A percentile compares a stretch with the other conserved stretches of the same genome.
Conservation (phyloP, 2,329 filamentous ascomycete genomes). For the Trichoderma harzianum region DNA sequence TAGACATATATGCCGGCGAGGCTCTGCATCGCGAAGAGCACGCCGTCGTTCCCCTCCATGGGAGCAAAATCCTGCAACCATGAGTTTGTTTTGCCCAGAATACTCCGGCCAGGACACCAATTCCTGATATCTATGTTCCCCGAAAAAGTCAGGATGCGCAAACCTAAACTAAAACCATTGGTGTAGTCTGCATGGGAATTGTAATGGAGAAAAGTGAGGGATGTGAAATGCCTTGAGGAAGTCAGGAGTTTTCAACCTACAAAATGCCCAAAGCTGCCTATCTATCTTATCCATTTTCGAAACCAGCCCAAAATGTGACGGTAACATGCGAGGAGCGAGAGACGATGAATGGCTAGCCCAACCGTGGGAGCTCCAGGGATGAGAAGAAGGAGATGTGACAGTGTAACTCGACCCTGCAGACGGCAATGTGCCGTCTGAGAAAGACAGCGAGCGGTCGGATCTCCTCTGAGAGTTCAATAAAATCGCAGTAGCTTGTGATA, state of each 20-base stretch:
- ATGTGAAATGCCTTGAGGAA: not conserved
- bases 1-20: conserved; percentile 41
- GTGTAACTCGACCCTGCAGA: not conserved
- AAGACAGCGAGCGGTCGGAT: not conserved
- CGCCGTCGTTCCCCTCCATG: conserved; percentile 36
- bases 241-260: conserved; percentile 26
- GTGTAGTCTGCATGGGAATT: not conserved
- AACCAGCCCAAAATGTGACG: conserved; percentile 32
- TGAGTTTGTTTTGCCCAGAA: conserved; percentile 37
- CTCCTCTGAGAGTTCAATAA: not conserved
- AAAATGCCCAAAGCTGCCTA: conserved; percentile 34
- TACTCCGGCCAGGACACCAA: conserved; percentile 41
- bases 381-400: not conserved
- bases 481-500: not conserved
- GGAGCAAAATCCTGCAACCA: conserved; percentile 40
- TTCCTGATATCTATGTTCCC: conserved; percentile 34
- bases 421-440: not conserved
- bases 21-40: conserved; percentile 38
- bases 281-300: conserved; percentile 35
- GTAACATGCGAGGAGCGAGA: conserved; percentile 19
- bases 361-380: not conserved
- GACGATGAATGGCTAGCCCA: not conserved
- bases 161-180: not conserved
- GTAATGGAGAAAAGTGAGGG: not conserved
- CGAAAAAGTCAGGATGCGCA: not conserved